phyloP scores from a whole-genome alignment of 495 filamentous ascomycete genomes.

The Penicillium turbatum region DNA sequence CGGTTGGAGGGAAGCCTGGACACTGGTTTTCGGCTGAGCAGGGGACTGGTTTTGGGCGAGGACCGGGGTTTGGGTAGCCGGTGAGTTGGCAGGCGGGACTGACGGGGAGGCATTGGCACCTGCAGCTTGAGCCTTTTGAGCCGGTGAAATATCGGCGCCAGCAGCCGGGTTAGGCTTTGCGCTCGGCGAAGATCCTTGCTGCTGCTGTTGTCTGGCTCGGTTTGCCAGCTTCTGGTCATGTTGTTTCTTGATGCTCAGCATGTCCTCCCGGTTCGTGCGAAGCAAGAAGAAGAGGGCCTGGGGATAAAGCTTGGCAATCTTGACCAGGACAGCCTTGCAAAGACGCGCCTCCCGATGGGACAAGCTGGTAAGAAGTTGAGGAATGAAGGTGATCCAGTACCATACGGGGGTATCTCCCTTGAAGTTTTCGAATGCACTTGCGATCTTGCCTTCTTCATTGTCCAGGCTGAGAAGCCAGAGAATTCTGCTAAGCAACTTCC shows the following conservation, averaged over 20 bases:
- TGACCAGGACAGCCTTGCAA: conserved; percentile 74
- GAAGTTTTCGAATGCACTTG: conserved; percentile 80
- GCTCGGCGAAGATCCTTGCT: conserved; percentile 43
- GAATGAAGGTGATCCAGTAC: conserved; percentile 99
- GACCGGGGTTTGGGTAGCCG: conserved; percentile 29
- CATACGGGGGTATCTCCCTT: conserved; percentile 94
- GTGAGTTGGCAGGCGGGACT: conserved; percentile 31
- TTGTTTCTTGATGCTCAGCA: conserved; percentile 82
- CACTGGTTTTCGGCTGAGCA: conserved; percentile 22
- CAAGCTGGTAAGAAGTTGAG: conserved; percentile 85
- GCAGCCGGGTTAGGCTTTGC: conserved; percentile 45
- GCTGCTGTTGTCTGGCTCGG: conserved; percentile 35
- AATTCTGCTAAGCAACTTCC: conserved; percentile 90
- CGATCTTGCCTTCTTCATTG: conserved; percentile 74
- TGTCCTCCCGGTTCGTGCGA: conserved; percentile 90
- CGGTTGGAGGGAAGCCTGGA: conserved; percentile 30
- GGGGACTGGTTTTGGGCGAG: conserved; percentile 30
- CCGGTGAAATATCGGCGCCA: conserved; percentile 42
- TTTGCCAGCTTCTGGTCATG: conserved; percentile 74
- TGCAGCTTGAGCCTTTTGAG: conserved; percentile 40
- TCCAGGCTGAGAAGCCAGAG: conserved; percentile 96
- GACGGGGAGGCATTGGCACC: conserved; percentile 29
- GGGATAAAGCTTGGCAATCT: conserved; percentile 92
- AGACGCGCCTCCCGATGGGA: conserved; percentile 86
- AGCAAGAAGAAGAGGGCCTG: conserved; percentile 94